Evolutionary conservation across 805 yeast species (phyloP).

Genomic region (Lipomyces anomalus): DNA sequence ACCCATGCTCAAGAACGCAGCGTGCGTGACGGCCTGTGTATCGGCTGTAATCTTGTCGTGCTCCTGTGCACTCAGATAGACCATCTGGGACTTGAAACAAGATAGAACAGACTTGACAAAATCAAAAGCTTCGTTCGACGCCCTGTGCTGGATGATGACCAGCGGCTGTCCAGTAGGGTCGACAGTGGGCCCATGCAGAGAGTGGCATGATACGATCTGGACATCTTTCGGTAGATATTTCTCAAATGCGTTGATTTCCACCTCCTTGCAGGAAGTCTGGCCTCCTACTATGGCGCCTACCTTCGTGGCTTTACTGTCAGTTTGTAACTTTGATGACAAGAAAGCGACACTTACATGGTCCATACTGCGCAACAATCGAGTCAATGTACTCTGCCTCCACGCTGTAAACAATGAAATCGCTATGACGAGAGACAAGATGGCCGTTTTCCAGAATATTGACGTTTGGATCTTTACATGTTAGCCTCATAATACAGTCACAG

Average conservation of each 20-base stretch:
- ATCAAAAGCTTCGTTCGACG: conserved; percentile 47
- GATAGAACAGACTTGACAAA: conserved; percentile 61
- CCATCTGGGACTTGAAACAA: conserved; percentile 73
- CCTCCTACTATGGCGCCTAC: conserved; percentile 94
- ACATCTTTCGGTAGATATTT: conserved; percentile 66
- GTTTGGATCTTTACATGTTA: conserved; percentile 2
- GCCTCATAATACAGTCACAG: too few species aligned
- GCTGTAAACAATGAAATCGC: conserved; percentile 82
- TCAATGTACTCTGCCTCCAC: conserved; percentile 88
- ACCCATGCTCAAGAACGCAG: conserved; percentile 96
- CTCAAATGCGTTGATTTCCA: conserved; percentile 85
- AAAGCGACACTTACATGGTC: conserved; percentile 45
- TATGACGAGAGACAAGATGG: conserved; percentile 68
- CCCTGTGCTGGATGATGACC: conserved; percentile 74
- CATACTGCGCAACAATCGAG: conserved; percentile 66
- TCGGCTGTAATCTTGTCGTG: conserved; percentile 96
- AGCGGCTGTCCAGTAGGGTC: conserved; percentile 87
- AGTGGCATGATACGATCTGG: conserved; percentile 80
- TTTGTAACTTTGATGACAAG: background rate
- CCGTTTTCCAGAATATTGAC: conserved; percentile 68
- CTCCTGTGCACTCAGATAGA: conserved; percentile 71
- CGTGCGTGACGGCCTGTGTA: conserved; percentile 97
- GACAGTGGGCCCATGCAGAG: conserved; percentile 91
- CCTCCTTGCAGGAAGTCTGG: conserved; percentile 90
- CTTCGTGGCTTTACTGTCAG: conserved; percentile 50